phyloP scores from a whole-genome alignment of 2,329 filamentous ascomycete species.

The Pseudocercospora pini-densiflorae region DNA sequence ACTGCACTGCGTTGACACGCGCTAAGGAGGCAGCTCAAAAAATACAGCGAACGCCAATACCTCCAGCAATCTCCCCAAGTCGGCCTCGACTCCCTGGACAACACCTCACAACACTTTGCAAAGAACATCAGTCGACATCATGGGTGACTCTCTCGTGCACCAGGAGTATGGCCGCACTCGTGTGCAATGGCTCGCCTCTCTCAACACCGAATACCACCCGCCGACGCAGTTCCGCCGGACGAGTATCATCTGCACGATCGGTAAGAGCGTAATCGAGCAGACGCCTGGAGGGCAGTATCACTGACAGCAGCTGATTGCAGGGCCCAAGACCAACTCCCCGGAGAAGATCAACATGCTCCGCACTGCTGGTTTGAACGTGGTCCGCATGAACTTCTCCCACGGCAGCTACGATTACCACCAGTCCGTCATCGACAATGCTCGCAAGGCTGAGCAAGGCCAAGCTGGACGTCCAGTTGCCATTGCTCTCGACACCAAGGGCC shows the following conservation, averaged over 20 bases:
- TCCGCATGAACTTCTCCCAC: conserved; percentile 99
- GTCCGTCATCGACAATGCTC: conserved; percentile 95
- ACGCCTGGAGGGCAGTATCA: neutral
- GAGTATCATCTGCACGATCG: conserved; percentile 99
- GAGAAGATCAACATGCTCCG: conserved; percentile 97
- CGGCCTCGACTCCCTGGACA: neutral
- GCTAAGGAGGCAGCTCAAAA: conserved; percentile 2
- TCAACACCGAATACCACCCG: conserved; percentile 88
- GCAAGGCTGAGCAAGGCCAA: conserved; percentile 78
- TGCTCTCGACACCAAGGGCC: conserved; percentile 84
- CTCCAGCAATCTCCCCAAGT: neutral
- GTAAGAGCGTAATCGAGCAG: conserved; percentile 46
- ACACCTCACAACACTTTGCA: conserved; percentile 1
- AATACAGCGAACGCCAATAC: neutral
- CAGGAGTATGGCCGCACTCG: conserved; percentile 73
- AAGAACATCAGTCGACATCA: conserved; percentile 41
- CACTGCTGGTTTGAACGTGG: conserved; percentile 87
- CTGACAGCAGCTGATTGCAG: conserved; percentile 34
- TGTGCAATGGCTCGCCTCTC: conserved; percentile 72
- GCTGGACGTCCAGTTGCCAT: conserved; percentile 89
- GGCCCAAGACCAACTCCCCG: conserved; percentile 97
- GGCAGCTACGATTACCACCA: conserved; percentile 96
- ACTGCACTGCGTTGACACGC: neutral
- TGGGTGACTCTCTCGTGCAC: conserved; percentile 82
- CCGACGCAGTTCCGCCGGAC: conserved; percentile 92